Evolutionary conservation across 1,284 basidiomycete genomes (phyloP), one percentile per base, ranked within the genome.

Genomic region (Spongispora temasekensis): DNA sequence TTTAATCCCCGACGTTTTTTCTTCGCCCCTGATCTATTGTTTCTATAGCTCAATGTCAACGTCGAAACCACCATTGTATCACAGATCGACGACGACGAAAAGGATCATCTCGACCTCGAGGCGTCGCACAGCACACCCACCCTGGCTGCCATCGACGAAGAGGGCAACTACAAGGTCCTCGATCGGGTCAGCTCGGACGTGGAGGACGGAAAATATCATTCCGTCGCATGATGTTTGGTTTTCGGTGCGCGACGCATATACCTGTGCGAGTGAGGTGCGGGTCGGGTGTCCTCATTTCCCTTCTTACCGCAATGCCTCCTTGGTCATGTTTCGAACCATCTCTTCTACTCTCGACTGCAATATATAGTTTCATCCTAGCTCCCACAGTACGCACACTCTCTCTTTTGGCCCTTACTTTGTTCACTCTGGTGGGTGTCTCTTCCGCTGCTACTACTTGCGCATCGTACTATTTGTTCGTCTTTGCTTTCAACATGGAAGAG

Each of bases 1-100:
- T 52, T 19, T 44, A 5, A 7, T 48, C 19, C n/a, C 31, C 7
- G 15, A 25, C 27, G 3, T 52, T 12, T 0, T 7, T 3, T 32
- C 4, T 21, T 34, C 13, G 31, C 17, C 31, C 23, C 35, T 56
- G 10, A 53, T 15, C 13, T 19, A 5, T 13, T 0, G 4, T 21
- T 63, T 68, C 8, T 65, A 25, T 71, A 70, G 51, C 62, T 73
- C 3, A 76, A 76, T 21, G 75, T 74, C 59, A 76, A 75, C 28
- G 73, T 73, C 5, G 75, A 74, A 34, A 74, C 74, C 0, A 73
- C 71, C 4, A 61, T 73, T 6, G 73, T 76, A 8, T 73, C 74
- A 5, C 71, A 73, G 34, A 70, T 73, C 1, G 71, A 73, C 34
- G 74, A 73, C 34, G 74, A 72, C 10, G 54, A 59, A 32, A 69